Evolutionary conservation across 768 basidiomycete genomes (phyloP), one percentile per base, ranked within the genome.

Genomic region (Serendipita sp.): DNA sequence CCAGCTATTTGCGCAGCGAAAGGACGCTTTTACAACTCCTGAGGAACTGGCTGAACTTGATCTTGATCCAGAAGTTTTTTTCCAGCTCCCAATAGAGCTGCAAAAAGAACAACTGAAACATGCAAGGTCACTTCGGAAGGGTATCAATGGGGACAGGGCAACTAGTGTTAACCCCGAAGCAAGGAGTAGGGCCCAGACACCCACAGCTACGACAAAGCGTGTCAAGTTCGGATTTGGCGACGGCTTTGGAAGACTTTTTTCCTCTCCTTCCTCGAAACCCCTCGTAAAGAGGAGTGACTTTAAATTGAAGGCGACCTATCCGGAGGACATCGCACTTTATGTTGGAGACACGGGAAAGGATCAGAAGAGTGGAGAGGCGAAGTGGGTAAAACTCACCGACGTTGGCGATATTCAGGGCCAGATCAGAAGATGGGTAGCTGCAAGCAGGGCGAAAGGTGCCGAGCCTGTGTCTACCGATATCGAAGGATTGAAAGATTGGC

Each of bases 401-500:
- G 79, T 83, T 23, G 80, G 80, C 29, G 90, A 92, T 66, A 79
- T 97, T 13, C 83, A 90, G 72, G 73, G 73, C 3, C 77, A 86
- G 23, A 78, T 97, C 44, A 84, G 84, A 67, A 71, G 76, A 40
- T 97, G 93, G 93, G 83, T 97, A 5, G 76, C 80, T 50, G 73
- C 77, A 1, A 85, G 87, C 65, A 73, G 73, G 58, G 76, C 80
- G 50, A 76, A 78, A 34, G n/a, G 34, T 31, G 27, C 34, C 68
- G 78, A 78, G n/a, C 92, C 92, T 44, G 83, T 84, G 65, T 74
- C 76, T 67, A 82, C 79, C 71, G 93, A 96, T 68, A 77, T 91
- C 1, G 82, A 85, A 27, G 86, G 82, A 68, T 84, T 97, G 63
- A 77, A 80, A 16, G 84, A 81, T 64, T 95, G 83, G 70, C 74